Percentiles rank a stretch among this genome's conserved stretches.
These are phyloP conservation scores for Lecanicillium sp. DNA, from an alignment of 2,329 filamentous ascomycete species.

Conservation along the genomic window DNA sequence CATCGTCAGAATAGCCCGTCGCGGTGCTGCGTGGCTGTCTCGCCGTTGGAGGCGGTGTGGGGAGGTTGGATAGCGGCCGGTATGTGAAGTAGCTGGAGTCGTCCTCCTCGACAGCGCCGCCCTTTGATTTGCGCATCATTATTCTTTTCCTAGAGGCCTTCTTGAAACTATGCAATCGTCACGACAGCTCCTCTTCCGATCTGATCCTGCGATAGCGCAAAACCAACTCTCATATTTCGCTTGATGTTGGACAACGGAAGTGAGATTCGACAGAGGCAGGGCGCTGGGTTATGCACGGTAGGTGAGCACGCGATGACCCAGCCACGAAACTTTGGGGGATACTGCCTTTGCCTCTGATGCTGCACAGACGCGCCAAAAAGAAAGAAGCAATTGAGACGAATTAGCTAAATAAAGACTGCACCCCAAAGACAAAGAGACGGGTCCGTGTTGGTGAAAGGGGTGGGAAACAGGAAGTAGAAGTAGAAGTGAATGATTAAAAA, in stretches of 20 bases:
- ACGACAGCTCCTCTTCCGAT: slow-evolving; percentile 8
- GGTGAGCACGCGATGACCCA: slow-evolving; percentile 9
- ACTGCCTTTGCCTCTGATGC: neutral
- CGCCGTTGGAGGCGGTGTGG: slow-evolving; percentile 57
- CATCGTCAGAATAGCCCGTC: slow-evolving; percentile 29
- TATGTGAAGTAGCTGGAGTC: slow-evolving; percentile 57
- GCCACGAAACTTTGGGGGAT: neutral
- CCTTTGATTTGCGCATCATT: slow-evolving; percentile 18
- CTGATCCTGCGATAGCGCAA: neutral
- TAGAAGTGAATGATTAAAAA: neutral
- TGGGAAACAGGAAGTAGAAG: neutral
- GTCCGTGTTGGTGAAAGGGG: neutral
- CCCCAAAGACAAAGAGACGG: neutral
- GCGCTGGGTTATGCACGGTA: neutral
- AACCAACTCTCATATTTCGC: slow-evolving; percentile 13
- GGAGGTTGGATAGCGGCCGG: slow-evolving; percentile 60
- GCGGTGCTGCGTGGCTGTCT: slow-evolving; percentile 34
- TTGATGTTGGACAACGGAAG: neutral
- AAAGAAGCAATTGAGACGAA: neutral
- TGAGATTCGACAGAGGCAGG: neutral
- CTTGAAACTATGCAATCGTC: no score
- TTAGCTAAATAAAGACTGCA: neutral
- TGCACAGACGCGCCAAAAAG: neutral
- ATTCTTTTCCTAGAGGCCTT: no score
- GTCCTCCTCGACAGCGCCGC: slow-evolving; percentile 29